A percentile compares a stretch with the other conserved stretches of the same genome.
phyloP scores from a whole-genome alignment of 257 asterid genomes.

The Henckelia pumila region DNA sequence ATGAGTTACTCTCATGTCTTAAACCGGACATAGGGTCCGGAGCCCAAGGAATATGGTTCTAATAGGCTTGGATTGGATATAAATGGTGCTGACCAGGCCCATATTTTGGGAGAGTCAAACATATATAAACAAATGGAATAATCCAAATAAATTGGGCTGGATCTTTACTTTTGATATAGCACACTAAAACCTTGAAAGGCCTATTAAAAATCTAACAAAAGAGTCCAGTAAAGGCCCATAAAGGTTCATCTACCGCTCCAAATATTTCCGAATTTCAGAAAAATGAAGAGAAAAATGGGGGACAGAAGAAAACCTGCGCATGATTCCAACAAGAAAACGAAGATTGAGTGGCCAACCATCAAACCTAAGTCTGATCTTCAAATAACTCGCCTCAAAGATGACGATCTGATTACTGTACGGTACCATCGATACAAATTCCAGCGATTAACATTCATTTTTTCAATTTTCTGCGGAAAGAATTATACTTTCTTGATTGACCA shows the following conservation, averaged over 20 bases:
- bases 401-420: slow-evolving; percentile 53
- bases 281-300: slow-evolving; percentile 54
- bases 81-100: too few species aligned
- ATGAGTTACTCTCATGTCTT: too few species aligned
- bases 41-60: too few species aligned
- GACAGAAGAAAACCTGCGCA: slow-evolving; percentile 39
- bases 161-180: too few species aligned
- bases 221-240: neutral
- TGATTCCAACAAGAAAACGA: slow-evolving; percentile 30
- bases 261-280: neutral
- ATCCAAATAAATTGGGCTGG: too few species aligned
- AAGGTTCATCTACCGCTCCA: neutral
- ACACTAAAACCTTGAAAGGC: too few species aligned
- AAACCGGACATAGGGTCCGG: too few species aligned
- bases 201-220: too few species aligned
- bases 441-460: neutral
- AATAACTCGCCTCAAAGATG: slow-evolving; percentile 48
- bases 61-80: too few species aligned
- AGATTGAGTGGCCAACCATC: slow-evolving; percentile 52
- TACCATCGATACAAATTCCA: neutral
- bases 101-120: too few species aligned
- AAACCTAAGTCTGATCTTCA: slow-evolving; percentile 56
- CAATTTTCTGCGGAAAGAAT: neutral
- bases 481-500: neutral
- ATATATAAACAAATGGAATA: too few species aligned